These are phyloP conservation scores for Cunninghamia lanceolata DNA, from an alignment of 75 land plant species.

Conservation along the genomic window DNA sequence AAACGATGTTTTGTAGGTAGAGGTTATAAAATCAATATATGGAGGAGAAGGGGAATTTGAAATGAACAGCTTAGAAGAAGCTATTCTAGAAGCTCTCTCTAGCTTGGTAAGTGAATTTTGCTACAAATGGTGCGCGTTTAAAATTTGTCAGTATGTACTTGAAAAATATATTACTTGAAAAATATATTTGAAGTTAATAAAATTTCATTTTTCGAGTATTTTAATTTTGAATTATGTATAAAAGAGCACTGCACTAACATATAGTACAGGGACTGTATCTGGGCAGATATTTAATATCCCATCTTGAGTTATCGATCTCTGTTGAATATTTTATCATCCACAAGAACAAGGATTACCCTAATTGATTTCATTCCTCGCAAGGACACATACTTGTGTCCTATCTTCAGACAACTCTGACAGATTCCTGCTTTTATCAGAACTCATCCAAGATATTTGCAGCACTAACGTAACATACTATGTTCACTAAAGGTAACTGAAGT, in stretches of 20 bases:
- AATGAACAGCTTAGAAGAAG: slow-evolving; percentile 5
- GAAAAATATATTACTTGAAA: too few species aligned
- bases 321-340: not conserved
- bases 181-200: not conserved
- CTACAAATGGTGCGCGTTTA: not conserved
- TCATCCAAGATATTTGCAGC: not conserved
- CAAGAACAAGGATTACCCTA: not conserved
- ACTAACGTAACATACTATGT: not conserved
- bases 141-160: not conserved
- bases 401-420: not conserved
- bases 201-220: not conserved
- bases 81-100: slow-evolving; percentile 8
- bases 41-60: slow-evolving; percentile 18
- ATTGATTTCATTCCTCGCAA: not conserved
- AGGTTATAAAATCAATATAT: slow-evolving; percentile 13
- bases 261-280: not conserved
- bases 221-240: not conserved
- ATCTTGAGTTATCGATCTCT: not conserved
- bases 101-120: not conserved
- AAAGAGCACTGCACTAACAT: not conserved
- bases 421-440: not conserved
- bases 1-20: slow-evolving; percentile 7
- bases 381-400: not conserved
- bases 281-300: not conserved
- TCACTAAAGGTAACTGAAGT: not conserved